These are phyloP conservation scores for Cryptomeria japonica DNA, from an alignment of 75 land plant genomes.

Conservation along the genomic window DNA sequence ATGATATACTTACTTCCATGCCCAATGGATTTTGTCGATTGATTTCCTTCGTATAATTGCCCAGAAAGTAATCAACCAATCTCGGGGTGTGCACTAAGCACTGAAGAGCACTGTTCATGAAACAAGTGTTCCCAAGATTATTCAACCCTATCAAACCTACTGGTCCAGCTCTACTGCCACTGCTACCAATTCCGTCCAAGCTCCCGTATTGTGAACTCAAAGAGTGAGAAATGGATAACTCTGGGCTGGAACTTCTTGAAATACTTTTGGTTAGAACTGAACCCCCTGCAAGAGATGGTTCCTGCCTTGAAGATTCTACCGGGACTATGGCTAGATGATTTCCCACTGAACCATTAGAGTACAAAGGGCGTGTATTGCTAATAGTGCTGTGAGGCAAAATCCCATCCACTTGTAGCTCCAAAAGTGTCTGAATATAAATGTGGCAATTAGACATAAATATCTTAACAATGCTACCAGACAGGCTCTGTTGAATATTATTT, in stretches of 20 bases:
- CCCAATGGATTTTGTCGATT: slow-evolving; percentile 77
- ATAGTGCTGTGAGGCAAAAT: slow-evolving; percentile 22
- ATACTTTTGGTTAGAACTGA: slow-evolving; percentile 39
- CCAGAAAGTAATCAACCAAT: slow-evolving; percentile 80
- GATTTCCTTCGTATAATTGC: slow-evolving; percentile 71
- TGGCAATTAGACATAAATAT: slow-evolving; percentile 1
- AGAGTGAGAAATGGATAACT: slow-evolving; percentile 17
- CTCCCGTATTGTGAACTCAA: slow-evolving; percentile 17
- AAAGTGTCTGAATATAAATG: slow-evolving; percentile 46
- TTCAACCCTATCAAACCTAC: slow-evolving; percentile 76
- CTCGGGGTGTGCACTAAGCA: slow-evolving; percentile 84
- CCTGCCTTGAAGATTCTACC: slow-evolving; percentile 11
- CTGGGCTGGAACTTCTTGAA: slow-evolving; percentile 21
- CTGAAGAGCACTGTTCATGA: slow-evolving; percentile 93
- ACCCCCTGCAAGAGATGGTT: slow-evolving; percentile 28
- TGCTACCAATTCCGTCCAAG: slow-evolving; percentile 26
- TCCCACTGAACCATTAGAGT: slow-evolving; percentile 29
- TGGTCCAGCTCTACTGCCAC: slow-evolving; percentile 37
- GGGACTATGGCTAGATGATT: slow-evolving; percentile 37
- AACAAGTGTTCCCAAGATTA: slow-evolving; percentile 93
- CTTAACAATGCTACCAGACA: neutral
- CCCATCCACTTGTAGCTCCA: slow-evolving; percentile 69
- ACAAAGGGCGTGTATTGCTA: slow-evolving; percentile 10
- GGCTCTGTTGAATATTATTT: neutral
- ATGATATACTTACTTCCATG: slow-evolving; percentile 56